Evolutionary conservation across 257 asterid genomes (phyloP).

Genomic region (Jacaranda mimosifolia): DNA sequence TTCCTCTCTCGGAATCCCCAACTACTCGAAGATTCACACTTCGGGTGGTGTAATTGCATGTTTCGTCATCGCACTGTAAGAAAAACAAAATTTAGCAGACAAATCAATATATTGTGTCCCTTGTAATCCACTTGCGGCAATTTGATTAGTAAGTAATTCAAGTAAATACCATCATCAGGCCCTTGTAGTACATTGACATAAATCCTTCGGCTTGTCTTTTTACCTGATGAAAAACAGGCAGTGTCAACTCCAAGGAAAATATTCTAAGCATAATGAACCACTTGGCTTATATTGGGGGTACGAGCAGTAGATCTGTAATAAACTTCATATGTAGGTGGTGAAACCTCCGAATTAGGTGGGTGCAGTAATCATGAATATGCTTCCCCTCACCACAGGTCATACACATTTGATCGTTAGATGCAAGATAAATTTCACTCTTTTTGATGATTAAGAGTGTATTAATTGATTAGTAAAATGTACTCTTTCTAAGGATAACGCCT

Average conservation of each 20-base stretch:
- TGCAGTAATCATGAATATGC: not conserved
- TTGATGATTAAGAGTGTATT: not conserved
- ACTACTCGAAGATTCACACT: slow-evolving; percentile 78
- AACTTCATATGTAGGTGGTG: not conserved
- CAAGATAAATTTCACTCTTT: not conserved
- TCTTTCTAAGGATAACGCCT: not conserved
- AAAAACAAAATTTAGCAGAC: slow-evolving; percentile 7
- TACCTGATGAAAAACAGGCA: slow-evolving; percentile 64
- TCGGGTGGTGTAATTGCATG: slow-evolving; percentile 84
- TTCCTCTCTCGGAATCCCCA: slow-evolving; percentile 87
- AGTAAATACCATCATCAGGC: slow-evolving; percentile 83
- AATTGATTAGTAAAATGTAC: not conserved
- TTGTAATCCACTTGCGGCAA: slow-evolving; percentile 37
- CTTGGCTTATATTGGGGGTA: not conserved
- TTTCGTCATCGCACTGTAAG: slow-evolving; percentile 93
- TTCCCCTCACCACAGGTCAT: not conserved
- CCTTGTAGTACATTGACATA: slow-evolving; percentile 74
- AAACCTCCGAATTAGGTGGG: not conserved
- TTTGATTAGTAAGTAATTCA: slow-evolving; percentile 19
- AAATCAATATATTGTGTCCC: slow-evolving; percentile 8
- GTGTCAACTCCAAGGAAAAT: slow-evolving; percentile 6
- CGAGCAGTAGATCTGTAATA: slow-evolving; percentile 11
- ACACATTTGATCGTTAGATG: too few relatives aligned
- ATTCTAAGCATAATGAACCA: not conserved
- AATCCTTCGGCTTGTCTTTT: slow-evolving; percentile 88